Percentiles rank a stretch among this genome's conserved stretches.
Conservation (phyloP, 1,139 yeast species). For the Diutina catenulata region DNA sequence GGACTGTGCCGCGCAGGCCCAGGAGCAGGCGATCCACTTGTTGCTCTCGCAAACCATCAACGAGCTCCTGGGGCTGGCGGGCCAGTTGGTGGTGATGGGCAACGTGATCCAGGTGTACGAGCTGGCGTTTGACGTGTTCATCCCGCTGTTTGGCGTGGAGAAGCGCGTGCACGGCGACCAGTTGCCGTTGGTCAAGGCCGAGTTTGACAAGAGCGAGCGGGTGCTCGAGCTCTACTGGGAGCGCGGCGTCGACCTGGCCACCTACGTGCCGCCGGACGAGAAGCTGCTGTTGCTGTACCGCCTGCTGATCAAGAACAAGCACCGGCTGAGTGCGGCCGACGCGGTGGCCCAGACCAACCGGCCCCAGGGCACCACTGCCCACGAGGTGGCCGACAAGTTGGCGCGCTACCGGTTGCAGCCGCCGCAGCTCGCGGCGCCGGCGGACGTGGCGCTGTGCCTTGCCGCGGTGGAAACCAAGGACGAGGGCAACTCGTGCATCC, state of each 20-base stretch:
- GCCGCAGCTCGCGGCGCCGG: slow-evolving; percentile 31
- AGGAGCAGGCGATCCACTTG: slow-evolving; percentile 88
- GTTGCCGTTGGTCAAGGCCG: slow-evolving; percentile 84
- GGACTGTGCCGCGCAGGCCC: slow-evolving; percentile 89
- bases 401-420: slow-evolving; percentile 36
- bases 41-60: slow-evolving; percentile 75
- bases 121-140: slow-evolving; percentile 86
- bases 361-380: slow-evolving; percentile 17
- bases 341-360: slow-evolving; percentile 50
- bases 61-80: slow-evolving; percentile 63
- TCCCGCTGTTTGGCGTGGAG: slow-evolving; percentile 94
- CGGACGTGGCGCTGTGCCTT: slow-evolving; percentile 45
- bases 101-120: slow-evolving; percentile 89
- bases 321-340: slow-evolving; percentile 57
- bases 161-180: slow-evolving; percentile 98
- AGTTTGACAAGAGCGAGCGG: slow-evolving; percentile 61
- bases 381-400: slow-evolving; percentile 28
- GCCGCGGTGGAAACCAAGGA: slow-evolving; percentile 42
- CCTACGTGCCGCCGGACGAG: slow-evolving; percentile 84
- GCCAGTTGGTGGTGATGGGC: slow-evolving; percentile 77
- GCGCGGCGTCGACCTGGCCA: slow-evolving; percentile 80
- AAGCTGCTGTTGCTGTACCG: slow-evolving; percentile 65
- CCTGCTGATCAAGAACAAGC: slow-evolving; percentile 66
- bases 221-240: slow-evolving; percentile 86
- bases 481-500: slow-evolving; percentile 56